Evolutionary conservation across 805 yeast genomes (phyloP), one percentile per base, ranked within the genome.

Genomic region (Pichia nanzhaoensis): DNA sequence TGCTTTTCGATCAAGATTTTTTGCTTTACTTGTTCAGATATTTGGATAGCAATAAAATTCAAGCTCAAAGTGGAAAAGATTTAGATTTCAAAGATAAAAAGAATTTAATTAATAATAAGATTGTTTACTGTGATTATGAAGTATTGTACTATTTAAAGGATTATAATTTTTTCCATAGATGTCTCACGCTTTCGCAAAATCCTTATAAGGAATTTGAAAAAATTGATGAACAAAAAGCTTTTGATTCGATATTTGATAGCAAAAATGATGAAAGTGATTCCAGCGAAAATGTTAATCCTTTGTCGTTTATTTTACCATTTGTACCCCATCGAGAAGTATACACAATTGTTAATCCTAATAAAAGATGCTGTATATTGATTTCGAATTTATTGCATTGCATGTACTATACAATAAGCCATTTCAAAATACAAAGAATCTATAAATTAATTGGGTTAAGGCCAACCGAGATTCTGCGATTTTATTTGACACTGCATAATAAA

Each of bases 1-100:
- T 90, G 36, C 61, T 93, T 21, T 84, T 82, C 60, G 98, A 93
- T 59, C 75, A 82, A 24, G 79, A 80, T 47, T 83, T 65, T 48
- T 72, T 73, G 42, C 49, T 65, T 30, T 52, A 63, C 8, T 59
- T 70, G 9, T 66, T 69, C 54, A 59, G 61, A 41, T 55, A 59
- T 38, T 45, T 66, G 24, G 57, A 57, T 21, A 54, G 61, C 34
- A 64, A 65, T 42, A 59, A 56, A 33, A 40, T 57, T 33, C 56
- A 52, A 28, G 44, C 65, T 1, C 55, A 61, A 39, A 42, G 51
- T n/a, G 54, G 50, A 8, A 51, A 54, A 33, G 45, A 53, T 5
- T 55, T 53, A 38, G 64, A 63, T 45, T 53, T 51, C 27, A 53
- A 55, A 28, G 64, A 63, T 42, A 51, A 56, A 1, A 56, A 57